Base-by-base conservation (phyloP, 192 early-diverging fungal species). In the Radiomyces spectabilis region DNA sequence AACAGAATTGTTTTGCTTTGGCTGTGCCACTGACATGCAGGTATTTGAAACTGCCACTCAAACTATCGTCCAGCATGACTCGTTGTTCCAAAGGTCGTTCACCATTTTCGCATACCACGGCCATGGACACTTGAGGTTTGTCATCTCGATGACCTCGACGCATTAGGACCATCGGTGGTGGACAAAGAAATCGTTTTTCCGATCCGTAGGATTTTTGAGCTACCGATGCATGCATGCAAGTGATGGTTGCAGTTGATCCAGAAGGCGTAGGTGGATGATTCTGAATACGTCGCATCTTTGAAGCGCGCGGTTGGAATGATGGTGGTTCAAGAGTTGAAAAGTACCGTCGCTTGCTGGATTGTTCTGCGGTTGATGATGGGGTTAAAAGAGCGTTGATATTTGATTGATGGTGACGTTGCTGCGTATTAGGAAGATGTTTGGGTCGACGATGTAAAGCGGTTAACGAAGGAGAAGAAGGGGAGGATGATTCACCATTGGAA, bases 151-250 rank as follows among this genome's bases (percentile, higher is more conserved):
- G 32, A 34, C 22, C 25, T 4, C 61, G 51, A 15, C 79, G 66
- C 45, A 90, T 75, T 37, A 76, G 71, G 22, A 90, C 81, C 12
- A 85, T 79, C 1, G 88, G 88, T 21, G 88, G 86, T 29, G 88
- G 85, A 55, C 85, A 86, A 31, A 87, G 55, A 53, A 86, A 88
- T 2, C 93, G 81, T 66, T 94, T 95, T 61, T 95, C 93, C 52
- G 78, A 78, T 15, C 91, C 93, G 72, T 95, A 95, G 5, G 89
- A 92, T 74, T 95, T 95, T 74, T 95, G 93, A 10, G 87, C 92
- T 10, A 92, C 92, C 0, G 84, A 63, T 3, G 90, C 85, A 48
- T 92, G 88, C 31, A 84, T 74, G 57, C 91, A 85, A 16, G 86
- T 75, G 30, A 95, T 84, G 19, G 90, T 89, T n/a, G n/a, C n/a